A percentile compares a stretch with the other conserved stretches of the same genome.
phyloP scores from a whole-genome alignment of 2,329 filamentous ascomycete genomes.

The Cercospora canescens region DNA sequence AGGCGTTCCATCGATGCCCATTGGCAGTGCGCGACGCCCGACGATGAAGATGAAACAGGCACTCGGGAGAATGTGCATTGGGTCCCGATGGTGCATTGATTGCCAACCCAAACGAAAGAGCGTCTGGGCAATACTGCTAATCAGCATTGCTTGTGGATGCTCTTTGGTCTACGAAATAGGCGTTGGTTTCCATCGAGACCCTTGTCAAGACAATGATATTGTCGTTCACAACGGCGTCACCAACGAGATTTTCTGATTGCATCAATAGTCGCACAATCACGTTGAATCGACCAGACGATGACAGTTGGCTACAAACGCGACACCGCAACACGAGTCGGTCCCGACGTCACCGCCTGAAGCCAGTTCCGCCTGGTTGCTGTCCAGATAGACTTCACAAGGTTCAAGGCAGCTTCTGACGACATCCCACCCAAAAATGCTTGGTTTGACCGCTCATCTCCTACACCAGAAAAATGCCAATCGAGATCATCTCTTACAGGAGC shows the following conservation, averaged over 20 bases:
- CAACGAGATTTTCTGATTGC: background rate
- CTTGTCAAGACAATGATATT: background rate
- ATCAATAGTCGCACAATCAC: background rate
- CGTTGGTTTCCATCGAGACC: background rate
- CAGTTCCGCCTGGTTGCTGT: background rate
- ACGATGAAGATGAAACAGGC: background rate
- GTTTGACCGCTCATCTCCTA: slow-evolving; percentile 1
- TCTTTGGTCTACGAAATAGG: background rate
- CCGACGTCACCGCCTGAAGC: background rate
- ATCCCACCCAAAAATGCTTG: slow-evolving; percentile 1
- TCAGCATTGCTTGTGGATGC: background rate
- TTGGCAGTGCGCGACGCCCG: background rate
- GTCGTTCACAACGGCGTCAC: background rate
- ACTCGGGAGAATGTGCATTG: background rate
- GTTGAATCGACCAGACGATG: background rate
- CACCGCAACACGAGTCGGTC: background rate
- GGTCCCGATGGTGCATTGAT: background rate
- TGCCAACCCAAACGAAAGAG: background rate
- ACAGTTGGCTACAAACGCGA: background rate
- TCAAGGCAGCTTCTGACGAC: background rate
- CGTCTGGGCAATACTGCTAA: background rate
- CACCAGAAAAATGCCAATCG: background rate
- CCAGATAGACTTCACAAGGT: slow-evolving; percentile 3
- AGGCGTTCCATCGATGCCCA: background rate
- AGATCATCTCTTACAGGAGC: background rate